Evolutionary conservation across 2,329 filamentous ascomycete species (phyloP), one percentile per base, ranked within the genome.

Genomic region (Pseudovirgaria hyperparasitica): DNA sequence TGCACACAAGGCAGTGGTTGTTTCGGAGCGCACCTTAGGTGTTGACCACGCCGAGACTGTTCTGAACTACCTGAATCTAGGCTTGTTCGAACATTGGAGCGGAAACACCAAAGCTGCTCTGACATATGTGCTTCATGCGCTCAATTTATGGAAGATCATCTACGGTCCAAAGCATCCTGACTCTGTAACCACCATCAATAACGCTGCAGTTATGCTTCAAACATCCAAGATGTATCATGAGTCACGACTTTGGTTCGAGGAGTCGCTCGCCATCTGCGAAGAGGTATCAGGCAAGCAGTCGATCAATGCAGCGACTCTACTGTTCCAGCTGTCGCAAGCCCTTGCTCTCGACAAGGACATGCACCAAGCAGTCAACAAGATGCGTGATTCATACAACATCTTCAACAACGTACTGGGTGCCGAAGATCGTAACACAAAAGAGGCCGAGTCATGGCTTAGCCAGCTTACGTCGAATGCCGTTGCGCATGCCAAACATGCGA

Each of bases 141-240:
- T 98, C 40, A 77, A 90, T 50, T 66, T 98, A 36, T 96, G 87
- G 87, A 94, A 93, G 64, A 72, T 96, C 43, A 87, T 96, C 44
- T 98, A 94, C 50, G 90, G 90, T 17, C 65, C 78, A 16, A 80
- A 84, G 44, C 90, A 98, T 57, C 90, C 90, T 3, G 90, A 98
- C 58, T 92, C 85, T 6, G 94, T 98, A 57, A 98, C 92, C 6
- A 96, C 90, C 10, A 79, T 96, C 58, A 98, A 96, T 70, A 98
- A 98, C 48, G 87, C 84, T 12, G 90, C 90, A 6, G 90, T 98
- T 33, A 98, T 98, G 90, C 73, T 98, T 32, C 90, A 98, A 58
- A 77, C 85, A 30, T 70, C 94, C 43, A 93, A 96, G 65, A 76
- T 81, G 34, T 98, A 92, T 62, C 78, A 87, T 43, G 84, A 93